phyloP scores from a whole-genome alignment of 2,329 filamentous ascomycete species.

The Exserohilum rostratum region DNA sequence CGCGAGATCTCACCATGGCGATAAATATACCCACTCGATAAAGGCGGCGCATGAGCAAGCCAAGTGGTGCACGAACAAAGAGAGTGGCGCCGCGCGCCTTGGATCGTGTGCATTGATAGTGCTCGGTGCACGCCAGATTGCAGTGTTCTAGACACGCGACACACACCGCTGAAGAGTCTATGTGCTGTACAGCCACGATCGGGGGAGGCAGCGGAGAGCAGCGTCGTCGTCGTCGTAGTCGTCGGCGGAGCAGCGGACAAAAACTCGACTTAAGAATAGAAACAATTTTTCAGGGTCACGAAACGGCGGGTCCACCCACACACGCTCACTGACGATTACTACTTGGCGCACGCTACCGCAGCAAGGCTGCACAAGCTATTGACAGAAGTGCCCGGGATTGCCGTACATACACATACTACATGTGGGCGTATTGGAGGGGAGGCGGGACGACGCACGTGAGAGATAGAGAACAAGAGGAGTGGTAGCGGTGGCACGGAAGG shows the following conservation, averaged over 20 bases:
- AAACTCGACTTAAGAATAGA: conserved; percentile 21
- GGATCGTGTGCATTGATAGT: neutral
- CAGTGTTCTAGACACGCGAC: neutral
- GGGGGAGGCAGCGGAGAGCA: neutral
- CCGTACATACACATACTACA: no score
- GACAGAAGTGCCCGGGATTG: conserved; percentile 17
- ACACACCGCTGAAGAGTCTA: neutral
- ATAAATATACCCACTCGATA: neutral
- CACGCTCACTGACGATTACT: neutral
- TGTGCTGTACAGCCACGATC: neutral
- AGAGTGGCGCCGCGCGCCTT: neutral
- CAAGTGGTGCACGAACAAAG: neutral
- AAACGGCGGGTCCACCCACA: conserved; percentile 3
- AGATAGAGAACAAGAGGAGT: no score
- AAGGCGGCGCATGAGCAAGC: neutral
- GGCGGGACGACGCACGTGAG: no score
- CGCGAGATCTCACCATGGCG: conserved; percentile 1
- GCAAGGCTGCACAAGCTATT: conserved; percentile 21
- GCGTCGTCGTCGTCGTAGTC: neutral
- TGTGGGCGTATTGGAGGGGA: no score
- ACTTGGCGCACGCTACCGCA: conserved; percentile 10
- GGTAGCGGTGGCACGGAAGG: neutral
- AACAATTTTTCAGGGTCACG: conserved; percentile 5
- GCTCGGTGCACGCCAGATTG: neutral
- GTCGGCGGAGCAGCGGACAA: neutral